phyloP scores from a whole-genome alignment of 352 stramenopile species.

The Phytophthora citricola region DNA sequence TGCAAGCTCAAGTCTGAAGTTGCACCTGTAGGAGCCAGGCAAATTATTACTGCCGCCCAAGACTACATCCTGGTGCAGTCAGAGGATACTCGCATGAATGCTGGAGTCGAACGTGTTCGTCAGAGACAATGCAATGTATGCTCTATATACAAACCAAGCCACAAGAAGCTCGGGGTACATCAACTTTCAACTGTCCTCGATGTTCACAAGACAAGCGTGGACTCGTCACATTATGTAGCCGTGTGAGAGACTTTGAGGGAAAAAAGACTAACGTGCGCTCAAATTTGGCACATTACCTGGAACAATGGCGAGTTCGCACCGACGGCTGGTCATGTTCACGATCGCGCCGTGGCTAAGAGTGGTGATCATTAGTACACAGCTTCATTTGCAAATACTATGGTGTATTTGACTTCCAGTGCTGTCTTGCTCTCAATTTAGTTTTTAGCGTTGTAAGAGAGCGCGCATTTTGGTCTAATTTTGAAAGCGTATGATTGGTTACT shows the following conservation, averaged over 20 bases:
- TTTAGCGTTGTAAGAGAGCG: background rate
- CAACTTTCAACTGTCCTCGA: background rate
- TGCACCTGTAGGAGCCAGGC: background rate
- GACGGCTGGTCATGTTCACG: background rate
- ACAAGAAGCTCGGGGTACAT: constrained; percentile 15
- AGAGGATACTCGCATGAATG: background rate
- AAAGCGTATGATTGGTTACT: background rate
- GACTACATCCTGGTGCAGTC: background rate
- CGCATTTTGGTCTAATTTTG: background rate
- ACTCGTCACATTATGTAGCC: constrained; percentile 11
- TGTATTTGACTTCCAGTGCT: no score
- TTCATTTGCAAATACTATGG: background rate
- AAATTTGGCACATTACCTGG: constrained; percentile 28
- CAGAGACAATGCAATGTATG: constrained; percentile 11
- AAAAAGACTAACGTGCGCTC: constrained; percentile 8
- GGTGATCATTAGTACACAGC: background rate
- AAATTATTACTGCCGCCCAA: background rate
- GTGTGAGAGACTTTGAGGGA: background rate
- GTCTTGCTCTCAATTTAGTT: no score
- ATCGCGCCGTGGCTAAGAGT: background rate
- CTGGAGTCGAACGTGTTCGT: background rate
- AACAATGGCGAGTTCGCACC: constrained; percentile 21
- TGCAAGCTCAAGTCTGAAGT: background rate
- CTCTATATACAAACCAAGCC: constrained; percentile 19
- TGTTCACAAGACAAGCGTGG: constrained; percentile 8